Evolutionary conservation across 768 basidiomycete genomes (phyloP), one percentile per base, ranked within the genome.

Genomic region (Amanita subjunquillea): DNA sequence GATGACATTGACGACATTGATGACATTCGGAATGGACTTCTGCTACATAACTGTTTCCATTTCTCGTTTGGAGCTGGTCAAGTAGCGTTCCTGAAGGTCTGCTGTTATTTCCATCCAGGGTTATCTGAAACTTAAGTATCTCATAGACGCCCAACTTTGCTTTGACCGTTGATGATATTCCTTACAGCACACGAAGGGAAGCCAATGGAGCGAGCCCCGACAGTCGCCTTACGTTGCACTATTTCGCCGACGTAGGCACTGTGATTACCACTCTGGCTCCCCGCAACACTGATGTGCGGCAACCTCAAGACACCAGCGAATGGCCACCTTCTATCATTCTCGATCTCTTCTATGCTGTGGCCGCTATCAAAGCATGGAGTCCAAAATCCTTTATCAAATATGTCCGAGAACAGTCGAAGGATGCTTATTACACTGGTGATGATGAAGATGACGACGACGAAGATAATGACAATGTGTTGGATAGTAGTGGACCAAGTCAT

Each of bases 41-140:
- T 58, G 37, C 47, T 56, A 32, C 2, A 27, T 30, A 29, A 20
- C 32, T 2, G 9, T 4, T 30, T 58, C 39, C 51, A 56, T 52
- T 15, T n/a, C 40, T 29, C 52, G 17, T 49, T 58, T 56, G 55
- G 57, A 43, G 17, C 47, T 22, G 46, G 51, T 37, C 6, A 41
- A 40, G 34, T 56, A 27, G 57, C 57, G 6, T 58, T 58, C 48
- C 41, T 58, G 36, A 53, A 56, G 51, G 57, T 58, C 40, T 17
- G 50, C 29, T 55, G 39, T 57, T 50, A 46, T 53, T 41, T 55
- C 36, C 54, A 42, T 52, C 45, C 32, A 17, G 17, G 1, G 17
- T 1, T 17, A 17, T 17, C 17, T 17, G 17, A 17, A 17, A 17
- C 17, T 17, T 34, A 32, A 46, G 29, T 46, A 37, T 34, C 32